Base-by-base conservation (phyloP, 2,329 filamentous ascomycete genomes). In the Aspergillus puulaauensis region DNA sequence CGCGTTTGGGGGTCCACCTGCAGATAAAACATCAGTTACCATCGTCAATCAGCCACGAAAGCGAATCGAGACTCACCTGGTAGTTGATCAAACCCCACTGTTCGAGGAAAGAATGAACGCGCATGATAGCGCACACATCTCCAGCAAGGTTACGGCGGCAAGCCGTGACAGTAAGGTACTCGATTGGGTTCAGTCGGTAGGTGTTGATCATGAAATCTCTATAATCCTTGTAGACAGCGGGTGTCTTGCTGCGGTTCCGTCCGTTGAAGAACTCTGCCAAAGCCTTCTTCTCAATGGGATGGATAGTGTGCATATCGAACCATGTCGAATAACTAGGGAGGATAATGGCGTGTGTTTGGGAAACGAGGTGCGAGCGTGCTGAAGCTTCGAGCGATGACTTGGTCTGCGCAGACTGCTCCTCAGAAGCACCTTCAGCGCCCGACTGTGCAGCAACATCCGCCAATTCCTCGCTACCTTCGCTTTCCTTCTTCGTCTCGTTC, bases 121-220 rank as follows among this genome's bases (percentile, higher is more conserved):
- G 89, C 95, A 99, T 99, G 67, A 99, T 99, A 40, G 95, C 93
- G 78, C 95, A 99, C 33, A 99, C 95, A 76, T 99, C 95, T 64
- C 95, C 95, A 21, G 95, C 95, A 70, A 99, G 78, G 74, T 99
- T 99, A 65, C 95, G 86, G 63, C 95, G 85, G 73, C 95, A 99
- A 51, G 95, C 95, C 11, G 95, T 99, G 54, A 99, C 93, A 5
- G 95, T 99, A 55, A 99, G 83, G 71, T 99, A 99, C 75, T 99
- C 95, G 54, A 92, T 85, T 5, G 95, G 95, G 72, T 98, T 99
- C 56, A 99, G 80, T 39, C 95, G 89, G 77, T 99, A 99, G 14
- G 95, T 98, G 79, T 99, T 99, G 79, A 99, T 92, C 95, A 99
- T 99, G 73, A 99, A 99, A 72, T 99, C 95, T 66, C 95, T 89